Base-by-base conservation (phyloP, 371 early-diverging fungal species). In the Mortierella sp. region DNA sequence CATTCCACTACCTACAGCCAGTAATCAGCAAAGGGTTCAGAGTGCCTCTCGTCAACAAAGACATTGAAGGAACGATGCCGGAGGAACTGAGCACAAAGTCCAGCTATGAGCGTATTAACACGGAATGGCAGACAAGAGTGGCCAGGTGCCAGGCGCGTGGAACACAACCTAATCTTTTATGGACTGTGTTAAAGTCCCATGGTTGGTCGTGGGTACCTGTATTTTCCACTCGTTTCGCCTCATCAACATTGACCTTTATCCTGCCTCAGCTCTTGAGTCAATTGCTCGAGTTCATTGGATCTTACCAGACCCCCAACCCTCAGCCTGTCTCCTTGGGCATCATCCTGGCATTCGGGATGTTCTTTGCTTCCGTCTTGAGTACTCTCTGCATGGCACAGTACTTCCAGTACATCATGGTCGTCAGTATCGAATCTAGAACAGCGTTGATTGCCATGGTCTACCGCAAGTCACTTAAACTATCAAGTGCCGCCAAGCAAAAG, bases 391-490 rank as follows among this genome's bases (percentile, higher is more conserved):
- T 71, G 73, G 78, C 77, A 10, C 80, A 77, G 44, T 77, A 62
- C 50, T 80, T 77, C 50, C 71, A 71, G 41, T 16, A 14, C 4
- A 44, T 59, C 31, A 63, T 71, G 63, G 69, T 63, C 22, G 34
- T 76, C 7, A 86, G 86, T 31, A 64, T 89, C 48, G 54, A 64
- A 21, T 63, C 81, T 22, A 73, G 88, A 14, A 80, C 86, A 6
- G 82, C 84, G 0, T 47, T 88, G 25, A 80, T 82, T 34, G 81
- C 84, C 19, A 74, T 82, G 60, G 81, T 88, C 22, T 90, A 86
- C 63, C 80, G 86, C 43, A 91, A 91, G 70, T 67, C 85, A 9
- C 76, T 89, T 31, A 63, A 59, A 17, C 76, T 90, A 13, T 86
- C 88, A 6, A 85, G 80, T 54, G 77, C 65, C 6, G 79, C 84